Base-by-base conservation (phyloP, 257 asterid species). In the Eucommia ulmoides region DNA sequence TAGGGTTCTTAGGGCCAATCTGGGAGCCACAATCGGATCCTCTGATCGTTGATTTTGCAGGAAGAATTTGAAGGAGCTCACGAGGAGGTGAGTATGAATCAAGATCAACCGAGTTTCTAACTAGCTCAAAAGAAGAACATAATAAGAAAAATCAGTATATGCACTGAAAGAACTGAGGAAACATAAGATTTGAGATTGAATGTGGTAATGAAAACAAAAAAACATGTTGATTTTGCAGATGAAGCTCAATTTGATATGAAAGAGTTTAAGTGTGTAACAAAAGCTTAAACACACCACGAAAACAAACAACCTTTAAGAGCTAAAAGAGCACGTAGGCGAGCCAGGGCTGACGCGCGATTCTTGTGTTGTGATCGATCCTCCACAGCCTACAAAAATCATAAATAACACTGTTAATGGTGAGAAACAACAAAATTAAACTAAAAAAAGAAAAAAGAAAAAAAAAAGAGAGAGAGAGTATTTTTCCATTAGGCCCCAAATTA, bases 291-390 rank as follows among this genome's bases (percentile, higher is more conserved):
- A n/a, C n/a, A n/a, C n/a, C n/a, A n/a, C n/a, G n/a, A n/a, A n/a
- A n/a, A n/a, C n/a, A n/a, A n/a, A n/a, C n/a, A n/a, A 89, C 98
- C 94, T 80, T 78, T 85, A 58, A 89, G 79, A 54, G 94, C 98
- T 65, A 89, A 60, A 25, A 74, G 76, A 16, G 65, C 53, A 4
- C 96, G 94, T 60, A 89, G 51, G 33, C 96, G 88, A 62, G 79
- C 55, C 24, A 89, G 68, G 47, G 98, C 96, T 45, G 88, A 71
- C 2, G 92, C 79, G 19, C 97, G 89, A 63, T 88, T 88, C 69
- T 65, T 88, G 66, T 88, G 97, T 41, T 88, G 97, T 2, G 96
- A 88, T 58, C 95, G 72, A 67, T 88, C 97, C 55, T 88, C 97
- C 9, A 75, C 70, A 51, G 96, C 98, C 98, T 88, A 75, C 33